Evolutionary conservation across 768 basidiomycete genomes (phyloP), one percentile per base, ranked within the genome.

Genomic region (Butyriboletus loyo): DNA sequence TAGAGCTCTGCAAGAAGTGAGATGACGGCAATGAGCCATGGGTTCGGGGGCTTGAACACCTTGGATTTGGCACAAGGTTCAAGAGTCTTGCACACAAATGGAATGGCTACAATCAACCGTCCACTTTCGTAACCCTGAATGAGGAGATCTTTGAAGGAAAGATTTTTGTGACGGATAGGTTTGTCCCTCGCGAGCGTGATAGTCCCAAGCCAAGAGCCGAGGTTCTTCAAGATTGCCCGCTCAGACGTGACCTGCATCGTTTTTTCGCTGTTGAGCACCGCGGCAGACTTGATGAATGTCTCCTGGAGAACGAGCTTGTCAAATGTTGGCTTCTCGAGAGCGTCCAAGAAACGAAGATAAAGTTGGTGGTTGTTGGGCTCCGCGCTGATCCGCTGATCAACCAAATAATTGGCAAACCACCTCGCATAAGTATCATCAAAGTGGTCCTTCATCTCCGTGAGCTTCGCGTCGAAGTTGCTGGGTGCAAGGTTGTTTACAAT

Each of bases 391-490:
- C 97, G 89, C 65, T 98, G 92, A 63, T 95, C 92, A 32, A 99
- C 94, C 43, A 99, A 80, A 70, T 98, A 99, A 66, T 97, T 89
- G 40, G 97, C 96, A 63, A 99, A 97, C 97, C 97, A 99, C 41
- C 89, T 81, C 8, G 92, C 84, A 66, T 93, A 85, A 36, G 82
- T 76, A 60, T 94, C 88, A 41, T 88, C 80, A 71, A 96, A 96
- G 50, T 89, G 77, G 30, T 83, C 84, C 50, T 77, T 79, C 87
- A 99, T 93, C 62, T 98, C 97, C 30, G 73, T 69, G 32, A 94
- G 74, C 71, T 99, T 99, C 24, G 78, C 61, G 34, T 93, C 93
- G 55, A 97, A 95, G 67, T 98, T 99, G 69, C 77, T 89, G 10
- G 92, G 90, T 0, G 96, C 94, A 52, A 99, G 80, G 60, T 99